A percentile compares a stretch with the other conserved stretches of the same genome.
Evolutionary conservation across 176 grass and related monocot genomes (phyloP).

Genomic region (Chrysopogon serrulatus): DNA sequence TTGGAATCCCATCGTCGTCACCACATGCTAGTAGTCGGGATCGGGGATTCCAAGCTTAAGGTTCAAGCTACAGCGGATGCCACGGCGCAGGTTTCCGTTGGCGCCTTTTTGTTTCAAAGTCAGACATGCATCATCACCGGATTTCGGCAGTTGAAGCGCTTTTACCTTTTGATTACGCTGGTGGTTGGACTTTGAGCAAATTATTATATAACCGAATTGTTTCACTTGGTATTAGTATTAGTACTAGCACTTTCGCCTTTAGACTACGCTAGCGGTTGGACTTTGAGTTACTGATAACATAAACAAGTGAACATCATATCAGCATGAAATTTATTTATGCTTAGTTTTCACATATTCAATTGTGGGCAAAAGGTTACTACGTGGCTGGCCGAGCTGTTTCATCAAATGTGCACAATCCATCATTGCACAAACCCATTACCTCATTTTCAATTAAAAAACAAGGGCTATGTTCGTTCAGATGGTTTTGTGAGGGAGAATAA

Average conservation of each 20-base stretch:
- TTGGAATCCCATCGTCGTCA: neutral
- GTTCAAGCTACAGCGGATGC: conserved; percentile 35
- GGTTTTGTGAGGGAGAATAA: too few relatives aligned
- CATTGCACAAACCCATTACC: neutral
- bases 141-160: neutral
- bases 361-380: neutral
- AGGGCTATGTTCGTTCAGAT: too few relatives aligned
- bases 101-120: neutral
- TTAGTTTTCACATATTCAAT: neutral
- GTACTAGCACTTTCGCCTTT: neutral
- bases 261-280: neutral
- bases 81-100: neutral
- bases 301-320: neutral
- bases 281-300: neutral
- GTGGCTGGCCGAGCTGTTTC: neutral
- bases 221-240: too few relatives aligned
- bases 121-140: neutral
- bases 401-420: neutral
- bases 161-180: too few relatives aligned
- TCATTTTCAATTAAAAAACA: too few relatives aligned
- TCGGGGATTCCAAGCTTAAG: conserved; percentile 57
- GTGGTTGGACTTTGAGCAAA: too few relatives aligned
- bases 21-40: neutral
- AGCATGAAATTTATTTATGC: too few relatives aligned
- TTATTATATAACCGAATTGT: too few relatives aligned